These are phyloP conservation scores for Fraxinus dipetala DNA, from an alignment of 305 asterid genomes.

Conservation along the genomic window DNA sequence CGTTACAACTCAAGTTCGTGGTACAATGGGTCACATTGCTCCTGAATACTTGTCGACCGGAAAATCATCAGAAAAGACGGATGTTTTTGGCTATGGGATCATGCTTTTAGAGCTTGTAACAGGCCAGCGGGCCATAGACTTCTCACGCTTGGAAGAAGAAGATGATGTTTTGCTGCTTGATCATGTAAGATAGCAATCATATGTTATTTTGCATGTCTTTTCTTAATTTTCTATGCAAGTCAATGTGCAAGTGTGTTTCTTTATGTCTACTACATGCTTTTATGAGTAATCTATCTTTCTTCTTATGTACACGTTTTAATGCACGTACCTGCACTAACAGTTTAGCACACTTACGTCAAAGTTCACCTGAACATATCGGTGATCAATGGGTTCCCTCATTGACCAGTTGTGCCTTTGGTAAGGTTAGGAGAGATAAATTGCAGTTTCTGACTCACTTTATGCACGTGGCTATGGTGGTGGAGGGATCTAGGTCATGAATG, in stretches of 20 bases:
- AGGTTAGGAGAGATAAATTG: neutral
- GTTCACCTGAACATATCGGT: neutral
- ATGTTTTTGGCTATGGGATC: conserved; percentile 81
- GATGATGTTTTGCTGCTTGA: conserved; percentile 84
- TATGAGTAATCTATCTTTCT: neutral
- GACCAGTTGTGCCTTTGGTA: neutral
- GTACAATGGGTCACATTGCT: conserved; percentile 93
- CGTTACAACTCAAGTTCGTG: conserved; percentile 87
- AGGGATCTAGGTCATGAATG: neutral
- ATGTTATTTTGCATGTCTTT: neutral
- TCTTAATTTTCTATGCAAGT: neutral
- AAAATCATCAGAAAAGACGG: conserved; percentile 77
- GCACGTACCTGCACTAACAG: neutral
- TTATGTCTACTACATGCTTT: neutral
- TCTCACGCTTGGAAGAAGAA: conserved; percentile 88
- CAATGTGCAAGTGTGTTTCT: neutral
- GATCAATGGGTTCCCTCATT: neutral
- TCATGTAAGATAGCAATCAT: conserved; percentile 48
- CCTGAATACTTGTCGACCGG: conserved; percentile 87
- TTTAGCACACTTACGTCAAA: neutral
- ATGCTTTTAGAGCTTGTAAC: conserved; percentile 82
- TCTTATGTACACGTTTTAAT: neutral
- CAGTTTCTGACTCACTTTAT: neutral
- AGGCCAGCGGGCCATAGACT: conserved; percentile 88
- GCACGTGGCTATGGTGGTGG: neutral